These are phyloP conservation scores for Scytalidium sp. DNA, from an alignment of 2,329 filamentous ascomycete genomes.

Conservation along the genomic window DNA sequence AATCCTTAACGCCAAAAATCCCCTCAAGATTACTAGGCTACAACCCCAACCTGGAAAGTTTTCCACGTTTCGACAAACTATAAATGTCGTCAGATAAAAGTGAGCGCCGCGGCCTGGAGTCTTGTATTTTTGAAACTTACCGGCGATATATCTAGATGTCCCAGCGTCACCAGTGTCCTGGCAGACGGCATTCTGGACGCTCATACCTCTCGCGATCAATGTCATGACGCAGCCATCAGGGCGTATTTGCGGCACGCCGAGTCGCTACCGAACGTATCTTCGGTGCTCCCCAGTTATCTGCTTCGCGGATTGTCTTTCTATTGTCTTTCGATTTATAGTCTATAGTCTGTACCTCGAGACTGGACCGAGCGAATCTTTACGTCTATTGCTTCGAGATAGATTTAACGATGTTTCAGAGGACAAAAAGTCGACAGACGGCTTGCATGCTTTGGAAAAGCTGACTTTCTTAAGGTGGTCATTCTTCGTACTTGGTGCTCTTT, in stretches of 20 bases:
- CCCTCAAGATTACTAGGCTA: too few species aligned
- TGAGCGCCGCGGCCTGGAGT: too few species aligned
- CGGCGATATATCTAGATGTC: too few species aligned
- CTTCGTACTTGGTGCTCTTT: conserved; percentile 11
- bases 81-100: too few species aligned
- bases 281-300: conserved; percentile 13
- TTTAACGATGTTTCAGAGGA: conserved; percentile 5
- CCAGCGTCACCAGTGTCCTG: too few species aligned
- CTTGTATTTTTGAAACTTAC: too few species aligned
- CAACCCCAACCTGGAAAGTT: too few species aligned
- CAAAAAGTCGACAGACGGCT: neutral
- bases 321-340: conserved; percentile 5
- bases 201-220: conserved; percentile 14
- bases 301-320: conserved; percentile 8
- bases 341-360: neutral
- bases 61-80: too few species aligned
- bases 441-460: conserved; percentile 4
- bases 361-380: neutral
- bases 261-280: conserved; percentile 10
- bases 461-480: conserved; percentile 11
- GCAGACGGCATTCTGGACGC: conserved; percentile 16
- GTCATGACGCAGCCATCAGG: conserved; percentile 17
- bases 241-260: conserved; percentile 5
- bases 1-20: too few species aligned
- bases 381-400: neutral